Evolutionary conservation across 2,329 filamentous ascomycete species (phyloP), one percentile per base, ranked within the genome.

Genomic region (Hypoxylon sp.): DNA sequence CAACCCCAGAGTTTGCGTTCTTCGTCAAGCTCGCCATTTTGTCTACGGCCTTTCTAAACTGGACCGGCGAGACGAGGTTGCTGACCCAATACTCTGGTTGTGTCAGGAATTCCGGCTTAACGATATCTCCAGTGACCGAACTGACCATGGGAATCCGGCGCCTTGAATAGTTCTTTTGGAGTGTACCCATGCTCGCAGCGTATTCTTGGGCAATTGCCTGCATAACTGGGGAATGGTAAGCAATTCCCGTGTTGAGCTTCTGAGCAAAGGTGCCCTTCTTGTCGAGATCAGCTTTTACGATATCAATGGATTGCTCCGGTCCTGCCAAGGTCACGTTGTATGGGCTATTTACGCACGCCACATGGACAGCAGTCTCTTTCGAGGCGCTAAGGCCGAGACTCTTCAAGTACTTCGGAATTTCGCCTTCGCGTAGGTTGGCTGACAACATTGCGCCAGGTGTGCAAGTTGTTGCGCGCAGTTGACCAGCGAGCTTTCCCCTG

Each of bases 321-420:
- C 75, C 76, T 0, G 75, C 73, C 0, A 78, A 21, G 0, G 77
- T 78, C 2, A 65, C 60, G 55, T 73, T 78, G 1, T 12, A 0
- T 0, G 75, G 75, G 54, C 75, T 77, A 66, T 77, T 78, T 34
- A 78, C 39, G 65, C 76, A 78, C 0, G 74, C 75, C 1, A 77
- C 55, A 14, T 62, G 34, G 19, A 72, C 6, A 27, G 3, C 25
- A 6, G 25, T 3, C 25, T 27, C 25, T 46, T 43, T 60, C 30
- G 2, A 32, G 65, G 8, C 55, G 16, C 55, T 58, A n/a, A n/a
- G n/a, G n/a, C n/a, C n/a, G n/a, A n/a, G n/a, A n/a, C n/a, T n/a
- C 25, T 68, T 69, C 7, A 77, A 30, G 47, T 73, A 74, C 2
- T 14, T 30, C 1, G 39, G 6, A 0, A 73, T 71, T 11, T 68